Evolutionary conservation across 2,329 filamentous ascomycete genomes (phyloP), one percentile per base, ranked within the genome.

Genomic region (Exophiala dermatitidis): DNA sequence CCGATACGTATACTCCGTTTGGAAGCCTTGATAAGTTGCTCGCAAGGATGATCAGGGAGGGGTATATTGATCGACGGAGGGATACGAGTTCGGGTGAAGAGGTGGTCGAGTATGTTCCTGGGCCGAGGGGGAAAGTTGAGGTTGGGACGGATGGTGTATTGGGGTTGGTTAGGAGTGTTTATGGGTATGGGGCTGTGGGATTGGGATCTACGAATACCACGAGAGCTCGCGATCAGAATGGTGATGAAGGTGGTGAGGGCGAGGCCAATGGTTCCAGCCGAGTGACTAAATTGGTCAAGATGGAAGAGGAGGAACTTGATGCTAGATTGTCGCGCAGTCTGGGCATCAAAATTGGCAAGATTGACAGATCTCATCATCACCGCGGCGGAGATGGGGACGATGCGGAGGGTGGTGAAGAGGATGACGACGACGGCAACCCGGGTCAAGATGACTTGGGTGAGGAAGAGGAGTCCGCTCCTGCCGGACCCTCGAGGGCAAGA

Each of bases 41-140:
- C 8, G 81, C 84, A 61, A 80, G 81, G 48, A 84, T 97, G 74
- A 79, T 84, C 59, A 84, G 80, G 59, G 90, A 97, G 50, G 87
- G 86, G 0, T 98, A 98, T 65, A 73, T 98, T 2, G 76, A 90
- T 34, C 86, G 82, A 59, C 78, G 84, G 46, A 78, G 83, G 19
- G 90, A 96, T 62, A 79, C 67, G 59, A 70, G 71, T 62, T 82
- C 81, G 1, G 88, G 86, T 29, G 88, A 95, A 36, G 84, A 91
- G 58, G 77, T 81, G 2, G 77, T 89, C 5, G 90, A 88, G 45
- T 98, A 88, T 78, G 80, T 86, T 52, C 80, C 96, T 9, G 93
- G 93, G 0, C 85, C 89, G 4, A 79, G 93, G 26, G 91, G 87
- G 4, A 93, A 86, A 69, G 77, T 90, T 5, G 93, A 97, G 69